Base-by-base conservation (phyloP, 495 filamentous ascomycete species). In the Hypoxylon fragiforme region DNA sequence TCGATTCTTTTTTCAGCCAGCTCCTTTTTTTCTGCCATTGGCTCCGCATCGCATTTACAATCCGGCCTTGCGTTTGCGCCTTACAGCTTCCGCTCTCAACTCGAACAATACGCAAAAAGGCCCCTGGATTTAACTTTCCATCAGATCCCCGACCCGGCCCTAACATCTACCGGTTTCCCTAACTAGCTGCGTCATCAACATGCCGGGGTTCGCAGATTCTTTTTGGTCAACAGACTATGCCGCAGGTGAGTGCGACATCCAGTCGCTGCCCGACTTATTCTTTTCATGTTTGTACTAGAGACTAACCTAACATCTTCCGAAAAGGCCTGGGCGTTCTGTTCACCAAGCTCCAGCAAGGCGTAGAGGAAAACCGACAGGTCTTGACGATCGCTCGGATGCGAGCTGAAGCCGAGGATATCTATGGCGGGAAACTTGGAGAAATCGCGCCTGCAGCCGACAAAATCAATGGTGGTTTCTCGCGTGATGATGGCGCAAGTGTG, bases 161-260 rank as follows among this genome's bases (percentile, higher is more conserved):
- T 3, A 44, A 26, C 9, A 44, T 45, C 34, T 41, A 31, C 30
- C 20, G 37, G 32, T 43, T 18, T 39, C 44, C 36, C 38, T 32
- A 46, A 7, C 35, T 22, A 19, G 56, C 57, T 58, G 52, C 55
- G 59, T 64, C 59, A 59, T 68, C 50, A 57, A 65, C 54, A 92
- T 92, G 90, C 86, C 88, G 57, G 82, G 87, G 32, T 97, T 97
- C 73, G 84, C 90, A 54, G 90, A 92, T 74, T 95, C 91, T 4
- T 96, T 97, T 73, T 97, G 92, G 92, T 92, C 91, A 50, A 83
- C 83, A 60, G 92, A 97, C 76, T 96, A 96, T 73, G 89, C 91
- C 59, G 87, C 87, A 72, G 91, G 85, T 87, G 71, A 71, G 81
- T 43, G 66, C 46, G 28, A 43, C n/a, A 35, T 46, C 32, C 30